Evolutionary conservation across 2,329 filamentous ascomycete species (phyloP), one percentile per base, ranked within the genome.

Genomic region (Calonectria henricotiae): DNA sequence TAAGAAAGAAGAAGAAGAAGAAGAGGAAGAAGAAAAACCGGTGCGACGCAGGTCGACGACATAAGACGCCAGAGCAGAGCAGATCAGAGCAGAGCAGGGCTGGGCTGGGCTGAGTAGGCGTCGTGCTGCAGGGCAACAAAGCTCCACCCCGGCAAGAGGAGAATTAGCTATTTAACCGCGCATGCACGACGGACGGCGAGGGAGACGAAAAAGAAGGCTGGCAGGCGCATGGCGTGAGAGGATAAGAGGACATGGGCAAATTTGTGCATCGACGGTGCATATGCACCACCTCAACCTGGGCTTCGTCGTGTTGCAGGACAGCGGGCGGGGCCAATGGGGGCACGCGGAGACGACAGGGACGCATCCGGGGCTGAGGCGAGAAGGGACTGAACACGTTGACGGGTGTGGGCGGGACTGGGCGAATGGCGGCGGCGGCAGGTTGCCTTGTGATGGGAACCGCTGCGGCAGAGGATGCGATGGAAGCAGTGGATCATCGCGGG

Each of bases 231-330:
- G 69, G 74, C 68, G 71, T 68, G 74, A 68, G 68, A 20, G 65
- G 64, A 68, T 30, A 62, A 43, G 43, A 65, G 61, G 67, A 46
- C 58, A 44, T 62, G 70, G 67, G 35, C 65, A 74, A 67, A 23
- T 49, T 66, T 69, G 67, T 70, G 64, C 64, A 62, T 74, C 49
- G 65, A 69, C 72, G 61, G 39, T 76, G 75, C 74, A 77, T 77
- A 72, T 76, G 73, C 75, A 75, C 68, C 71, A 62, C 60, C 63
- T 68, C 71, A 15, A 67, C 61, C 43, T 54, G 72, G 55, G 37
- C 43, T 39, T 62, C 68, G 32, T 55, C 51, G 51, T 39, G 51
- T 55, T 55, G 51, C 51, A 55, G 60, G 27, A 37, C 30, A 30
- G 35, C 39, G 27, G 8, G 9, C 41, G 37, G 37, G 46, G 51